A percentile compares a stretch with the other conserved stretches of the same genome.
phyloP scores from a whole-genome alignment of 371 early-diverging fungal species.

The Mucor saturninus region DNA sequence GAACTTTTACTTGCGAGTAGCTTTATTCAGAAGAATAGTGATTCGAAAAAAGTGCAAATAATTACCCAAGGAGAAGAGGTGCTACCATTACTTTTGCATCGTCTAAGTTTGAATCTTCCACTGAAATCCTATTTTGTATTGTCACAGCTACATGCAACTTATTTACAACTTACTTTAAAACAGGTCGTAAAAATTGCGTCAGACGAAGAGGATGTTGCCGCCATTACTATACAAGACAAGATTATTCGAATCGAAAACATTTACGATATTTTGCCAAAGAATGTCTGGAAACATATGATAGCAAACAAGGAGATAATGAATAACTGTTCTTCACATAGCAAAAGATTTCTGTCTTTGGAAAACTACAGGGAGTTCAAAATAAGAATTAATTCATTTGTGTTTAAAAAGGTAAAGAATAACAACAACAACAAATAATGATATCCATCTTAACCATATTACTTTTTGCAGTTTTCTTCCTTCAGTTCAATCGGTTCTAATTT shows the following conservation, averaged over 20 bases:
- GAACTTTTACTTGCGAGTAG: background rate
- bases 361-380: too few species aligned
- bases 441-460: too few species aligned
- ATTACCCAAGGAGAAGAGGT: background rate
- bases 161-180: background rate
- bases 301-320: background rate
- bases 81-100: background rate
- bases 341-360: too few species aligned
- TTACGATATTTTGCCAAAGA: background rate
- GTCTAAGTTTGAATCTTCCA: background rate
- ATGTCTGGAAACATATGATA: background rate
- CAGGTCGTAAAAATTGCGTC: background rate
- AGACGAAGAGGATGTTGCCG: background rate
- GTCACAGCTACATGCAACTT: background rate
- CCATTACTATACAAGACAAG: background rate
- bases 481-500: too few species aligned
- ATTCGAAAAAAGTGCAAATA: background rate
- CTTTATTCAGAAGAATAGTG: background rate
- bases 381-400: too few species aligned
- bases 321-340: too few species aligned
- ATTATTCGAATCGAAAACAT: background rate
- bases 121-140: background rate
- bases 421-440: too few species aligned
- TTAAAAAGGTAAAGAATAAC: too few species aligned
- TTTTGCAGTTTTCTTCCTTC: too few species aligned